Percentiles rank a stretch among this genome's conserved stretches.
phyloP scores from a whole-genome alignment of 1,284 basidiomycete species.

The Ceratobasidium sp. region DNA sequence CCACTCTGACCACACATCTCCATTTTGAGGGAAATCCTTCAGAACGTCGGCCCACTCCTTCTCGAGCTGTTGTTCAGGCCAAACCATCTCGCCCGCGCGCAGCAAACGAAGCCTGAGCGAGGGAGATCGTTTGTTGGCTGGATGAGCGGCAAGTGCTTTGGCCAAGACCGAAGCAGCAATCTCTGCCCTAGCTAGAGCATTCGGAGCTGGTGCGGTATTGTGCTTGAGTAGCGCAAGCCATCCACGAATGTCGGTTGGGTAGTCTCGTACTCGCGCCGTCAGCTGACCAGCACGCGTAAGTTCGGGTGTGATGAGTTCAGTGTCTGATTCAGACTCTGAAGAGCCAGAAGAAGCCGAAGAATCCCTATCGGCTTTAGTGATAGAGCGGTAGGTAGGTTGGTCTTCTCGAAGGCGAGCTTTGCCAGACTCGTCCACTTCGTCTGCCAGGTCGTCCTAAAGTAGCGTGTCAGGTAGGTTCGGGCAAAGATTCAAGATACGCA shows the following conservation, averaged over 20 bases:
- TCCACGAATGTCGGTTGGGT: conserved; percentile 61
- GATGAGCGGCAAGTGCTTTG: conserved; percentile 69
- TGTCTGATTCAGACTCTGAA: conserved; percentile 59
- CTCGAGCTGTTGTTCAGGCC: conserved; percentile 64
- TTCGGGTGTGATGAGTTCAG: conserved; percentile 51
- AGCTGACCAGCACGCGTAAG: conserved; percentile 64
- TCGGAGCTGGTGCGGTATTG: conserved; percentile 66
- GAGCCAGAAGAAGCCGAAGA: conserved; percentile 48
- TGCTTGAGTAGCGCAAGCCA: conserved; percentile 77
- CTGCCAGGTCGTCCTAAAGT: conserved; percentile 57
- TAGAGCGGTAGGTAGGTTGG: conserved; percentile 64
- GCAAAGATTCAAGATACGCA: conserved; percentile 63
- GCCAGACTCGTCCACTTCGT: conserved; percentile 56
- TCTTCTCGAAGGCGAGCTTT: conserved; percentile 45
- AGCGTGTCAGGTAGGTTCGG: conserved; percentile 62
- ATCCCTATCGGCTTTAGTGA: conserved; percentile 55
- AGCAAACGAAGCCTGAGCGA: conserved; percentile 70
- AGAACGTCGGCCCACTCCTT: conserved; percentile 79
- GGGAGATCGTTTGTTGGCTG: conserved; percentile 62
- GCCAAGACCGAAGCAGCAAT: conserved; percentile 72
- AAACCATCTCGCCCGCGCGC: conserved; percentile 75
- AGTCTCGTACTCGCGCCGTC: conserved; percentile 59
- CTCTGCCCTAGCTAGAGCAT: conserved; percentile 69
- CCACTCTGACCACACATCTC: conserved; percentile 75
- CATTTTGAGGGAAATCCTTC: conserved; percentile 46